phyloP scores from a whole-genome alignment of 371 early-diverging fungal genomes.

The Mucor saturninus region DNA sequence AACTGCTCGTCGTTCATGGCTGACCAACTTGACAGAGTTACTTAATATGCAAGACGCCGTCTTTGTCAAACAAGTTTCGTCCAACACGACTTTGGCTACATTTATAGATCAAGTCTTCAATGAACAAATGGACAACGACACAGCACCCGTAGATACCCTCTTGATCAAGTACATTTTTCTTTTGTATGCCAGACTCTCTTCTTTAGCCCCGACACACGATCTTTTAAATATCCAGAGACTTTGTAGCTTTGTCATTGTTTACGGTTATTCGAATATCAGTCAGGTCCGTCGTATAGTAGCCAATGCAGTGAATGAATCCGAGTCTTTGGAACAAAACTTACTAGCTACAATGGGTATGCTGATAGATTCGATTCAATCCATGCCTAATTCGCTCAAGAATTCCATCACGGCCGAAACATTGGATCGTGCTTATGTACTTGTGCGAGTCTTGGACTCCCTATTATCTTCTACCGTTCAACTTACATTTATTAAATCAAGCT shows the following conservation, averaged over 20 bases:
- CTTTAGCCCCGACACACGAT: neutral
- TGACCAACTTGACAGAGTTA: slow-evolving; percentile 16
- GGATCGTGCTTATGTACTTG: slow-evolving; percentile 16
- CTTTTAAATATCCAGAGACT: slow-evolving; percentile 3
- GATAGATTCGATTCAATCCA: slow-evolving; percentile 37
- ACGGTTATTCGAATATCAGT: slow-evolving; percentile 42
- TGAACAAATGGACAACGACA: slow-evolving; percentile 15
- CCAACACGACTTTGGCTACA: slow-evolving; percentile 18
- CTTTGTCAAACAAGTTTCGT: slow-evolving; percentile 12
- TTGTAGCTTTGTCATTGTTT: slow-evolving; percentile 40
- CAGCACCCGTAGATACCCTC: neutral
- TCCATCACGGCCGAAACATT: neutral
- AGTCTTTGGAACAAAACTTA: slow-evolving; percentile 32
- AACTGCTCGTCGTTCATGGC: slow-evolving; percentile 29
- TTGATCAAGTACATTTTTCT: slow-evolving; percentile 23
- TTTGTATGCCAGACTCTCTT: slow-evolving; percentile 23
- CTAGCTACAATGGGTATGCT: slow-evolving; percentile 29
- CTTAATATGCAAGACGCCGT: slow-evolving; percentile 21
- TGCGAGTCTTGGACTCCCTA: slow-evolving; percentile 32
- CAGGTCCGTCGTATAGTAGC: slow-evolving; percentile 40
- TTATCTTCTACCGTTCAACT: slow-evolving; percentile 20
- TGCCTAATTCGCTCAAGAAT: slow-evolving; percentile 33
- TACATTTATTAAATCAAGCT: neutral
- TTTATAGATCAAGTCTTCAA: slow-evolving; percentile 28
- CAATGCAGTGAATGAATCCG: slow-evolving; percentile 25